Evolutionary conservation across 2,329 filamentous ascomycete species (phyloP).

Genomic region (Penicillium palitans): DNA sequence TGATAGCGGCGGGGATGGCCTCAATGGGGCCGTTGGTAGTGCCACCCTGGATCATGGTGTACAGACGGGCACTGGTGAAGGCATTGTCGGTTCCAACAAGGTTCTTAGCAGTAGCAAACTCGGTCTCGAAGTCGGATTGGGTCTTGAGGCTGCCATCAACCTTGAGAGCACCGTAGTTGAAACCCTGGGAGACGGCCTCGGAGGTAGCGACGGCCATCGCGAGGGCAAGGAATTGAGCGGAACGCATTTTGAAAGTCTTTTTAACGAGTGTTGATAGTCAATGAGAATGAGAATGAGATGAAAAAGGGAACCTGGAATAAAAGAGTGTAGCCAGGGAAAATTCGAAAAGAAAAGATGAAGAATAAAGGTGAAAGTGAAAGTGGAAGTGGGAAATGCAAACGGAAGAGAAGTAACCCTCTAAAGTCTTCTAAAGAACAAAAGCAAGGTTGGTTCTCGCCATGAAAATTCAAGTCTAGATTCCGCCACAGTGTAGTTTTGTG

Average conservation of each 20-base stretch:
- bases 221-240: constrained; percentile 36
- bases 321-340: constrained; percentile 15
- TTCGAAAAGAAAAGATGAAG: constrained; percentile 9
- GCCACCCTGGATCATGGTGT: constrained; percentile 64
- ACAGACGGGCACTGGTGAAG: constrained; percentile 52
- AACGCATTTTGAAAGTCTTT: constrained; percentile 32
- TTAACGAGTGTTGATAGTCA: constrained; percentile 10
- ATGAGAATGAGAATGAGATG: background rate
- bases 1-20: constrained; percentile 80
- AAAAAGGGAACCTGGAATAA: constrained; percentile 10
- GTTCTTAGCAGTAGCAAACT: constrained; percentile 49
- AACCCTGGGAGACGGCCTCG: constrained; percentile 45
- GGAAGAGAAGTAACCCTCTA: constrained; percentile 10
- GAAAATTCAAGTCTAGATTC: constrained; percentile 22
- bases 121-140: constrained; percentile 46
- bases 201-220: constrained; percentile 36
- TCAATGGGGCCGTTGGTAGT: constrained; percentile 65
- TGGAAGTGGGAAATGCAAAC: constrained; percentile 11
- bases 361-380: background rate
- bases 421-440: constrained; percentile 10
- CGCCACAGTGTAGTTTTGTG: constrained; percentile 21
- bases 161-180: constrained; percentile 50
- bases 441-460: constrained; percentile 3
- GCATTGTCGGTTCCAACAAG: constrained; percentile 39
- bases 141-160: constrained; percentile 43